These are phyloP conservation scores for Thermomucor indicae-seudaticae DNA, from an alignment of 371 early-diverging fungal species.

Conservation along the genomic window DNA sequence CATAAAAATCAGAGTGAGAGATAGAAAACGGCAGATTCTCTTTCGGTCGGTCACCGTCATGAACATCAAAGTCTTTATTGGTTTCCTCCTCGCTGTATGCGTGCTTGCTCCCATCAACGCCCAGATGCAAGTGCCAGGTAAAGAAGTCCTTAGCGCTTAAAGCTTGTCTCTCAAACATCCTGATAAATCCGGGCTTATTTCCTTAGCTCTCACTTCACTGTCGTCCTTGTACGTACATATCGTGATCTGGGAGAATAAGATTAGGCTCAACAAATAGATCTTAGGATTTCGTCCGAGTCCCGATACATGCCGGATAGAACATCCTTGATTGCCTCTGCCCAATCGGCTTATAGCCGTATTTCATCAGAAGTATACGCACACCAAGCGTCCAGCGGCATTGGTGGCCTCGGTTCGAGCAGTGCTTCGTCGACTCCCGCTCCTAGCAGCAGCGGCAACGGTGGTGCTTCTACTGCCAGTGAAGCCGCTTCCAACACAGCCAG, in stretches of 20 bases:
- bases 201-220: slow-evolving; percentile 5
- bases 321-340: slow-evolving; percentile 10
- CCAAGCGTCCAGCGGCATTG: not conserved
- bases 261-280: slow-evolving; percentile 2
- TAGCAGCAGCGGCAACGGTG: not conserved
- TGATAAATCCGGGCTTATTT: not conserved
- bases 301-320: not conserved
- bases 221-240: not conserved
- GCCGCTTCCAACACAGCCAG: not conserved
- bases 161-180: not conserved
- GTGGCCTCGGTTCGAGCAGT: not conserved
- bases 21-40: too few relatives aligned
- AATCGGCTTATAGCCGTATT: slow-evolving; percentile 22
- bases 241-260: too few relatives aligned
- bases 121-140: slow-evolving; percentile 4
- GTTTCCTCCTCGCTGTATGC: slow-evolving; percentile 10
- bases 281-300: not conserved
- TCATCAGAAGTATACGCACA: slow-evolving; percentile 9
- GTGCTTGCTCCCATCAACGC: slow-evolving; percentile 9
- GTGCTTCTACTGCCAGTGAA: slow-evolving; percentile 1
- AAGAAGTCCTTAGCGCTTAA: not conserved
- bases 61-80: slow-evolving; percentile 17
- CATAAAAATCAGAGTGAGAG: too few relatives aligned
- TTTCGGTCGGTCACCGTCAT: too few relatives aligned
- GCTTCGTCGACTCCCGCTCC: not conserved